Evolutionary conservation across 2,329 filamentous ascomycete genomes (phyloP), one percentile per base, ranked within the genome.

Genomic region (Clonostachys sp.): DNA sequence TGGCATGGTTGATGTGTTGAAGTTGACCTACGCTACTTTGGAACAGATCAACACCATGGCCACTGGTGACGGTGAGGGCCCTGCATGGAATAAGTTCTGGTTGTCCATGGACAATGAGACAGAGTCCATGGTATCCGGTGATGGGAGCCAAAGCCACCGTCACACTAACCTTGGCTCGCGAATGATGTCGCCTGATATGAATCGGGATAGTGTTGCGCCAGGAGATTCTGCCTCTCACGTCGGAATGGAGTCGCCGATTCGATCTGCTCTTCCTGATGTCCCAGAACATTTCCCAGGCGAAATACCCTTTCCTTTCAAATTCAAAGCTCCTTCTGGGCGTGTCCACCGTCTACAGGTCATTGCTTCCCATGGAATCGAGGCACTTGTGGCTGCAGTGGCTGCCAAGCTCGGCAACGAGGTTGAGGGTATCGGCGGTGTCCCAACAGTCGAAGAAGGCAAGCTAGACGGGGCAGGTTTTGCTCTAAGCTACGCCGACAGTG

Each of bases 61-160:
- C 39, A 91, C 85, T 46, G 81, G 82, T 40, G 92, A 96, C 62
- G 90, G 83, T 57, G 94, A 99, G 70, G 94, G 94, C 0, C 94
- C 94, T 6, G 94, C 94, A 7, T 99, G 94, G 94, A 97, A 96
- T 75, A 99, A 97, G 70, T 99, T 99, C 73, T 99, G 94, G 94
- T 77, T 97, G 55, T 97, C 94, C 1, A 84, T 99, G 58, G 82
- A 97, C 66, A 84, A 95, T 58, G 92, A 96, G 65, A 92, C 91
- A 13, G 94, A 97, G 68, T 99, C 94, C 3, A 87, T 96, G 78
- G 84, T 97, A 67, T 99, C 94, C 50, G 94, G 91, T 50, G 90
- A 95, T 48, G 89, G 50, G 9, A 89, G 87, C 60, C 85, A 86
- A 60, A 86, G 89, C 57, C 77, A 83, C 57, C 75, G 74, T 58